Evolutionary conservation across 129 eudicot species (phyloP).

Genomic region (carrot (Daucus carota)): DH1_v3.0 NC_030386.2:31628501-31629000

Average conservation of each 20-base stretch:
- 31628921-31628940: neutral
- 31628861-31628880: neutral
- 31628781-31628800: neutral
- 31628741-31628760: neutral
- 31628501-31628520: neutral
- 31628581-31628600: neutral
- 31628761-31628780: neutral
- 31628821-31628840: neutral
- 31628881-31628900: neutral
- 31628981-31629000: neutral
- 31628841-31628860: neutral
- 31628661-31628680: neutral
- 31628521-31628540: neutral
- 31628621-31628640: neutral
- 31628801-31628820: neutral
- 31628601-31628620: neutral
- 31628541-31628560: neutral
- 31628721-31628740: neutral
- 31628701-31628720: neutral
- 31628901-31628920: neutral
- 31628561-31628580: constrained; percentile 4
- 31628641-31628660: neutral
- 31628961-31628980: neutral
- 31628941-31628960: neutral
- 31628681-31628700: neutral